Base-by-base conservation (phyloP, 441 rosid genomes). In the Populus hybrid region DNA sequence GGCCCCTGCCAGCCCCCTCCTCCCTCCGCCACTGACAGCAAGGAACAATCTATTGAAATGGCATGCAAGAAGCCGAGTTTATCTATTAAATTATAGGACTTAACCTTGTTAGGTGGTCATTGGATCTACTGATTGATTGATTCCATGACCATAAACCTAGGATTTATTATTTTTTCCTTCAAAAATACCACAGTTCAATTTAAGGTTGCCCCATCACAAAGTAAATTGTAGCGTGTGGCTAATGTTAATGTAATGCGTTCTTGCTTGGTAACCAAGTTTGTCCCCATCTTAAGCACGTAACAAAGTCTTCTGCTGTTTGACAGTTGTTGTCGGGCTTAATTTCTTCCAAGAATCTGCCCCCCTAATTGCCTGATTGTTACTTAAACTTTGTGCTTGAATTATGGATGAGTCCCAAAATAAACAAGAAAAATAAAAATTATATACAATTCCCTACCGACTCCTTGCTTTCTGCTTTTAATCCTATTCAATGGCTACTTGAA, bases 201-300 rank as follows among this genome's bases (percentile, higher is more conserved):
- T 3, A 54, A 54, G 23, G 68, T 73, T 54, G 81, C 73, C 63
- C 18, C 26, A 1, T 32, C 10, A 14, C 40, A 11, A 77, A 69
- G 81, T 46, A 77, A 73, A 20, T 69, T 63, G 65, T 46, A 16
- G 59, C 77, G 36, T 63, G 73, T 24, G 38, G 32, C 32, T 30
- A 30, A 30, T 30, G 38, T 9, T 11, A 14, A 30, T 16, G 61
- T 36, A 21, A 36, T n/a, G 32, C 32, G 66, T 68, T 32, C 30
- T 77, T 74, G 18, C 83, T 83, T 80, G 78, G 42, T 35, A 10
- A 26, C 81, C 81, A 83, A 66, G 85, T 75, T 70, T 74, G 72
- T 64, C 63, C 72, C 10, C 11, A 63, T 69, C 61, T 61, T 34
- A 20, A 30, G 4, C 32, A 30, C 32, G 32, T 30, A 3, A 30